Evolutionary conservation across 1,284 basidiomycete species (phyloP).

Genomic region (Porogramme epimiltina): DNA sequence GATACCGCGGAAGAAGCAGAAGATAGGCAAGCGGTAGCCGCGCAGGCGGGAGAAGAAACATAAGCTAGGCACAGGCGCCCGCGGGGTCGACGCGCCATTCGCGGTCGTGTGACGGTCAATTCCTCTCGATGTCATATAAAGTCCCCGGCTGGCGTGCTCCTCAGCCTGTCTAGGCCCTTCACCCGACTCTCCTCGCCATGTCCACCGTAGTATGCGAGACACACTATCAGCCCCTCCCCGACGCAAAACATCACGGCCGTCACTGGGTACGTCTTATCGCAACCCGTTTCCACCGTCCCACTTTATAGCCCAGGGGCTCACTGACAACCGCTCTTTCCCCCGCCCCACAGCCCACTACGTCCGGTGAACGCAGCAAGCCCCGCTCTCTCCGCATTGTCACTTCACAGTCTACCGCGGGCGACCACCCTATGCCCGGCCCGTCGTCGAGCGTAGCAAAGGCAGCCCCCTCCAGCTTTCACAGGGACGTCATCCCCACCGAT

Average conservation of each 20-base stretch:
- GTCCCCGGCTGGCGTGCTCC: neutral
- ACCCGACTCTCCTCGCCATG: constrained; percentile 5
- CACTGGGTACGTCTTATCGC: constrained; percentile 14
- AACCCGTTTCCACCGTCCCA: neutral
- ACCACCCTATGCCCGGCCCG: no score
- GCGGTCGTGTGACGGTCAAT: constrained; percentile 4
- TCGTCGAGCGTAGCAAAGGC: no score
- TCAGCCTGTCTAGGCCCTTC: neutral
- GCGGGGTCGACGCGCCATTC: neutral
- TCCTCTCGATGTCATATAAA: neutral
- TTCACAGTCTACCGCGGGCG: constrained; percentile 7
- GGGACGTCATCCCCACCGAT: neutral
- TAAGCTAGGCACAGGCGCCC: constrained; percentile 5
- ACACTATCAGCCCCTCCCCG: neutral
- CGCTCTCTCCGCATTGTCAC: constrained; percentile 1
- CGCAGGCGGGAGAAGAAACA: no score
- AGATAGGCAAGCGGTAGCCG: no score
- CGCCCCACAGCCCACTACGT: neutral
- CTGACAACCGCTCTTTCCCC: neutral
- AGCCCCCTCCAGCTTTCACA: no score
- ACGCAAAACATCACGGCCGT: constrained; percentile 2
- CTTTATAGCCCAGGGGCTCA: no score
- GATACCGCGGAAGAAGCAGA: constrained; percentile 3
- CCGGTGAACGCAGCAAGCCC: neutral
- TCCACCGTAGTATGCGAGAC: constrained; percentile 13